Percentiles rank a stretch among this genome's conserved stretches.
Evolutionary conservation across 75 land plant species (phyloP).

Genomic region (Ceratopteris richardii): DNA sequence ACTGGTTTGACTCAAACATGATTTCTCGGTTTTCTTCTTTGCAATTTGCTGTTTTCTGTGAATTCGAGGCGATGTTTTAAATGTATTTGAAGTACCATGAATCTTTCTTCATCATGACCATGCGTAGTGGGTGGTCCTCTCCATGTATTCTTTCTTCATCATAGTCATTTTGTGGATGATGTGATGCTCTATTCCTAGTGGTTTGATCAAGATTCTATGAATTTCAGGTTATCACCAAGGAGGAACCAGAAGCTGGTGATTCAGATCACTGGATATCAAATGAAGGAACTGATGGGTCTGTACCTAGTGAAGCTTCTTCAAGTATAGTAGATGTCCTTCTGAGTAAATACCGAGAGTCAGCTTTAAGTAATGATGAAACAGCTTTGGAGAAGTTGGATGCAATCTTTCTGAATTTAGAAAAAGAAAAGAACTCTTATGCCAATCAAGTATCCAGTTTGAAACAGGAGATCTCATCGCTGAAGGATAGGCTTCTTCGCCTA

Average conservation of each 20-base stretch:
- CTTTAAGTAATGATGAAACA: constrained; percentile 1
- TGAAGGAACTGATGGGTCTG: not conserved
- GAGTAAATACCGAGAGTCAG: not conserved
- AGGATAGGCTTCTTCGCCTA: constrained; percentile 66
- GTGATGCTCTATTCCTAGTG: no score
- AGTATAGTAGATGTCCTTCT: not conserved
- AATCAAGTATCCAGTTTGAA: constrained; percentile 36
- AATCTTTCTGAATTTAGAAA: constrained; percentile 27
- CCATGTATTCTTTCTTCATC: no score
- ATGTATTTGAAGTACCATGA: no score
- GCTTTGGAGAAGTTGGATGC: constrained; percentile 42
- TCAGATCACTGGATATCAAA: not conserved
- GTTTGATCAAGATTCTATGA: no score
- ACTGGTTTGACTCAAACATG: no score
- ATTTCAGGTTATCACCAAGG: no score
- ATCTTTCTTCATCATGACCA: no score
- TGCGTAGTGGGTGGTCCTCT: no score
- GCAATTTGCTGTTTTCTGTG: no score
- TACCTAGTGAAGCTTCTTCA: not conserved
- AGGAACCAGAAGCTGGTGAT: not conserved
- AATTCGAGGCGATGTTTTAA: no score
- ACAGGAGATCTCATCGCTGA: constrained; percentile 49
- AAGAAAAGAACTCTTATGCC: constrained; percentile 38
- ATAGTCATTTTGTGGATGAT: no score
- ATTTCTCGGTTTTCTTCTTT: no score